phyloP scores from a whole-genome alignment of 1,284 basidiomycete species.

The Entoloma clypeatum region DNA sequence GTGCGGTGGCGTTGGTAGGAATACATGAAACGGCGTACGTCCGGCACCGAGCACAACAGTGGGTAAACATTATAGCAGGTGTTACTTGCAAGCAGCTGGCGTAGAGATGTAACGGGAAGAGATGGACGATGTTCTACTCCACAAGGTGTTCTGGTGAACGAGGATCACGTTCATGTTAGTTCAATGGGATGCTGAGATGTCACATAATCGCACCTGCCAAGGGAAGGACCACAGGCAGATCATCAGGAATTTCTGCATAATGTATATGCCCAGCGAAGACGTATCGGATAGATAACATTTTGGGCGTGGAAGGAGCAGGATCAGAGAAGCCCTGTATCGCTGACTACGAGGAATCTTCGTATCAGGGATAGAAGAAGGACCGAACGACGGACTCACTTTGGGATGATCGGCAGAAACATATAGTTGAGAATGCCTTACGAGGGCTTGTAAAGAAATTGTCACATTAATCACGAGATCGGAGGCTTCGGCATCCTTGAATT shows the following conservation, averaged over 20 bases:
- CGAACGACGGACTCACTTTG: conserved; percentile 43
- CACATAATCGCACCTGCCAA: conserved; percentile 54
- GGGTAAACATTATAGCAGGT: too few species aligned
- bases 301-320: conserved; percentile 63
- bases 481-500: conserved; percentile 47
- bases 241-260: conserved; percentile 74
- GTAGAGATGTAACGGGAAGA: too few species aligned
- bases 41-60: too few species aligned
- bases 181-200: background rate
- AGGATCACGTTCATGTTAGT: conserved; percentile 1
- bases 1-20: too few species aligned
- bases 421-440: conserved; percentile 77
- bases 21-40: too few species aligned
- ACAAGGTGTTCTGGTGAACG: conserved; percentile 14
- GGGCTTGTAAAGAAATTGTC: conserved; percentile 75
- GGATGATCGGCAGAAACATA: conserved; percentile 72
- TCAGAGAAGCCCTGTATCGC: conserved; percentile 75
- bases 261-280: conserved; percentile 73
- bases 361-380: conserved; percentile 9
- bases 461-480: conserved; percentile 68
- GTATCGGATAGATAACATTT: conserved; percentile 72
- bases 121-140: conserved; percentile 2
- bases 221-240: conserved; percentile 68
- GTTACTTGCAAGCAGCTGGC: too few species aligned
- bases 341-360: conserved; percentile 37